Base-by-base conservation (phyloP, 148 eudicot genomes). In the Pharnaceum exiguum region DNA sequence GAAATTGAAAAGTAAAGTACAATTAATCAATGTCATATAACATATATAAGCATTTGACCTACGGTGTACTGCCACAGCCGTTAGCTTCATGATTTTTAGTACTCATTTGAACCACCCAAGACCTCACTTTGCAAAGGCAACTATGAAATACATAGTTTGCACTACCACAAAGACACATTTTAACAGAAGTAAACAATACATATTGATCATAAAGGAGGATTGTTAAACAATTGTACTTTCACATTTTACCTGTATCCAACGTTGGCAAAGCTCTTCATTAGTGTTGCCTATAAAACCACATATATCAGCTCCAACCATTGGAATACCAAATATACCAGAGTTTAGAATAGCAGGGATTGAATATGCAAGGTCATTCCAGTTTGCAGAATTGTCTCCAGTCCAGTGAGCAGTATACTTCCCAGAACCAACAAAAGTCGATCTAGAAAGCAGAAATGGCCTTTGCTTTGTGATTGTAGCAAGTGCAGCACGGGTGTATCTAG, bases 261-360 rank as follows among this genome's bases (percentile, higher is more conserved):
- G 82, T 3, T 63, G 79, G 57, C 91, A 90, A 28, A 90, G 91
- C 66, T 90, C 95, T 75, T 90, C 97, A 1, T 81, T 86, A 4
- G 97, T 90, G 45, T 82, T 65, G 26, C 66, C 66, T 1, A 63
- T 17, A 56, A 90, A 90, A 2, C 97, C 97, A 67, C 97, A 86
- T n/a, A 90, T 86, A 76, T 90, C 97, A 5, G 91, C 90, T 47
- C 91, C 95, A 58, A 90, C 75, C 97, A 90, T 86, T n/a, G 97
- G 95, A 65, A 86, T 67, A 26, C 95, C 95, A 62, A 84, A 90
- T 0, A 90, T 25, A 43, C 95, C 95, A 36, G 56, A 90, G 61
- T 63, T 90, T 57, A 90, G 71, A 17, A 90, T 79, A 26, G 81
- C 45, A 0, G 97, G 87, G 38, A 90, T 90, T 7, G 91, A 50